Percentiles rank a stretch among this genome's conserved stretches.
Conservation (phyloP, 2,329 filamentous ascomycete genomes). For the Fusarium solani-melongenae region DNA sequence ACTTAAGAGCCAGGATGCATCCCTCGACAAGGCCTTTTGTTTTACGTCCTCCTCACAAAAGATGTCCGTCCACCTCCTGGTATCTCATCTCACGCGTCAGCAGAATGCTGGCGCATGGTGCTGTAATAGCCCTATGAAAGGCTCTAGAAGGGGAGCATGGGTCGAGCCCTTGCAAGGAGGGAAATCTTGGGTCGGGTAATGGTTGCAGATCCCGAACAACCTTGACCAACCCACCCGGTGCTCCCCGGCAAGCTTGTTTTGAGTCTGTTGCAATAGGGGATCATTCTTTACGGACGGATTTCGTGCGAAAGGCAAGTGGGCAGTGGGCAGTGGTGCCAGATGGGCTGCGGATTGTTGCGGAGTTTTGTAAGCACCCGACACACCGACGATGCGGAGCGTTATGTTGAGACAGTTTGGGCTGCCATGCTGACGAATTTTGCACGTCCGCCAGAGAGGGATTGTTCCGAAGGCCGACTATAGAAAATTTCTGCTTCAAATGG, state of each 20-base stretch:
- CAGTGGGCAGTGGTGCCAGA: neutral
- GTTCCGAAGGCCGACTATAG: slow-evolving; percentile 2
- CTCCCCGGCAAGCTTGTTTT: neutral
- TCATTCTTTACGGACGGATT: neutral
- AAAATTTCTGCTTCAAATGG: neutral
- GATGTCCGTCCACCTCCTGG: neutral
- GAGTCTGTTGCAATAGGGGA: neutral
- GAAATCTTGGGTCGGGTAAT: neutral
- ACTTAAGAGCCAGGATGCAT: slow-evolving; percentile 31
- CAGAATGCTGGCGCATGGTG: slow-evolving; percentile 8
- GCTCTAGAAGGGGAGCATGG: neutral
- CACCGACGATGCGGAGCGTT: neutral
- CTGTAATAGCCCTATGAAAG: slow-evolving; percentile 5
- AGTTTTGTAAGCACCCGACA: slow-evolving; percentile 21
- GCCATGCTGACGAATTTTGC: slow-evolving; percentile 15
- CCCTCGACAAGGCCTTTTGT: neutral
- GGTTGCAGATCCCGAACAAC: slow-evolving; percentile 15
- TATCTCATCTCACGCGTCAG: slow-evolving; percentile 32
- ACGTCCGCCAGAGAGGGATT: neutral
- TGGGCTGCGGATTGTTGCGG: slow-evolving; percentile 12
- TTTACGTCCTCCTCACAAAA: neutral
- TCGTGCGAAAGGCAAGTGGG: neutral
- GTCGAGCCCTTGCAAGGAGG: neutral
- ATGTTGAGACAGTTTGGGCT: neutral
- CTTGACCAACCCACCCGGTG: neutral